phyloP scores from a whole-genome alignment of 306 rosid genomes.

The Cucumis melo region DNA sequence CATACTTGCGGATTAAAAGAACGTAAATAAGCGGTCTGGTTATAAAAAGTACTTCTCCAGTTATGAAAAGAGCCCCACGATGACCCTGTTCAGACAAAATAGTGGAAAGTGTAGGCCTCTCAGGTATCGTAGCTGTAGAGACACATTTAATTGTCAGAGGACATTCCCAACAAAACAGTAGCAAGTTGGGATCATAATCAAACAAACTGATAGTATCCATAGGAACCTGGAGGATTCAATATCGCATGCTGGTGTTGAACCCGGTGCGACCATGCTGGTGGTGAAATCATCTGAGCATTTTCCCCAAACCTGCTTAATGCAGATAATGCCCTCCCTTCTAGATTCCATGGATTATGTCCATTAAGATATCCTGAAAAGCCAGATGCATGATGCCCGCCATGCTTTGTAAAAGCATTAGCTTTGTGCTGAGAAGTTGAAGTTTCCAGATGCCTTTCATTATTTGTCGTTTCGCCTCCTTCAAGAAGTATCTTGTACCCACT shows the following conservation, averaged over 20 bases:
- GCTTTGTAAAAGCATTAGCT: constrained; percentile 16
- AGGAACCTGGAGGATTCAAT: constrained; percentile 44
- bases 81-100: constrained; percentile 55
- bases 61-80: constrained; percentile 47
- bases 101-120: constrained; percentile 41
- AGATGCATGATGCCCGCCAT: constrained; percentile 18
- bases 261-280: constrained; percentile 40
- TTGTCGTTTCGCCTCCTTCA: constrained; percentile 65
- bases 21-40: constrained; percentile 80
- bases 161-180: background rate
- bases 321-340: constrained; percentile 77
- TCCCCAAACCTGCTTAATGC: constrained; percentile 74
- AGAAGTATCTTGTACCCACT: constrained; percentile 88
- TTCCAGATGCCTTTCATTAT: constrained; percentile 23
- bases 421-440: constrained; percentile 24
- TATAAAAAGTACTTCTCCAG: constrained; percentile 67
- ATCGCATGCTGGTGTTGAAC: constrained; percentile 54
- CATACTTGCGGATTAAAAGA: constrained; percentile 55
- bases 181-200: background rate
- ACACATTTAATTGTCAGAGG: constrained; percentile 18
- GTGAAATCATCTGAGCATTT: constrained; percentile 47
- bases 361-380: constrained; percentile 24
- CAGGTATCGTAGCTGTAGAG: constrained; percentile 35
- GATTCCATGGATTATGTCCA: constrained; percentile 41
- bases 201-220: background rate